phyloP scores from a whole-genome alignment of 305 asterid genomes.

The Fraxinus greggii region DNA sequence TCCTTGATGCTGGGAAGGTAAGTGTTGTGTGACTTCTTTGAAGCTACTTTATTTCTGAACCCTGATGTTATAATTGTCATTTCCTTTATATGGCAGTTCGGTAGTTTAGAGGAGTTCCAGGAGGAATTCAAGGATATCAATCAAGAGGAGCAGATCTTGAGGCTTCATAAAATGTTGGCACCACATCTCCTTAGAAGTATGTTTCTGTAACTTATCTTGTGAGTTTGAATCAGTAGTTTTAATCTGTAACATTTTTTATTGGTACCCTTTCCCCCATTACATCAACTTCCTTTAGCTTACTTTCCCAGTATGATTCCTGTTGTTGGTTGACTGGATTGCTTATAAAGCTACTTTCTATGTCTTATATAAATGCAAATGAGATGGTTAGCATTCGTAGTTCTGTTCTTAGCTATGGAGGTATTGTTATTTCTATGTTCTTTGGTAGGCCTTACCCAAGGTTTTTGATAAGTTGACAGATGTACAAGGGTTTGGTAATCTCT shows the following conservation, averaged over 20 bases:
- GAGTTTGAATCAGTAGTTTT: not conserved
- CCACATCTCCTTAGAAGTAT: constrained; percentile 97
- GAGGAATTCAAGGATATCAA: constrained; percentile 95
- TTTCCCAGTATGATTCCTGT: constrained; percentile 1
- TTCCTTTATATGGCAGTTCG: constrained; percentile 50
- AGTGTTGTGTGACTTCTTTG: constrained; percentile 28
- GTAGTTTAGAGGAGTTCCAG: constrained; percentile 91
- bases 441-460: not conserved
- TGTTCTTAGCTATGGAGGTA: not conserved
- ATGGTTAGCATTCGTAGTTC: not conserved
- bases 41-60: constrained; percentile 8
- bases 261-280: constrained; percentile 2
- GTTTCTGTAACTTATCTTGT: constrained; percentile 13
- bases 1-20: constrained; percentile 99
- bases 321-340: constrained; percentile 1
- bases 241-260: not conserved
- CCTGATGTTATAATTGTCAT: not conserved
- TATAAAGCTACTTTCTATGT: not conserved
- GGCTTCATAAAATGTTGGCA: constrained; percentile 96
- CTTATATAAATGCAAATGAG: not conserved
- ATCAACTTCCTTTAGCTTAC: not conserved
- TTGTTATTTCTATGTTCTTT: not conserved
- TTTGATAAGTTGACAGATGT: not conserved
- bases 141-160: constrained; percentile 92
- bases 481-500: not conserved